A percentile compares a stretch with the other conserved stretches of the same genome.
Conservation (phyloP, 176 grass and related monocot species). For the Oryza rufipogon region DNA sequence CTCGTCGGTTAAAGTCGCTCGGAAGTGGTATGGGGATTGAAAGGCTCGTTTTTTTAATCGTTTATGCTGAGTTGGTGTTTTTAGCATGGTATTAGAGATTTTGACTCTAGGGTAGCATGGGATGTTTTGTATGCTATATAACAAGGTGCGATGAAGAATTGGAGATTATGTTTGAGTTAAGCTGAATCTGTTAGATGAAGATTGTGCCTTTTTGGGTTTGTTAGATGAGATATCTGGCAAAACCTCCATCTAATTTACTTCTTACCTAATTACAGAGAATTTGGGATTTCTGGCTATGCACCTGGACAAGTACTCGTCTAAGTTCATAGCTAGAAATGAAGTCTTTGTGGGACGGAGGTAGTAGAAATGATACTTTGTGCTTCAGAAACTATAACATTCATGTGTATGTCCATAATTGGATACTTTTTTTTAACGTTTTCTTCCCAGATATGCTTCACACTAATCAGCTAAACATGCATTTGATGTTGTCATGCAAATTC, state of each 20-base stretch:
- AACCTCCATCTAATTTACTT: neutral
- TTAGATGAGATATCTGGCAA: neutral
- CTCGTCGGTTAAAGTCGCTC: conserved; percentile 32
- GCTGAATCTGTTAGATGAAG: neutral
- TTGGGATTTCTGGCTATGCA: neutral
- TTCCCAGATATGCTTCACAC: neutral
- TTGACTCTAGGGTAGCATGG: neutral
- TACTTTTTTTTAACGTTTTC: neutral
- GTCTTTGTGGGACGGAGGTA: too few species aligned
- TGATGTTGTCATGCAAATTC: neutral
- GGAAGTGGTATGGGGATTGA: conserved; percentile 49
- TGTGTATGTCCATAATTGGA: neutral
- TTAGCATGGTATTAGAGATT: neutral
- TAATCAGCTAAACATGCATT: neutral
- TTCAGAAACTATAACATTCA: neutral
- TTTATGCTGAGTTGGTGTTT: neutral
- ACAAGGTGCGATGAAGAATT: neutral
- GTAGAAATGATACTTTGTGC: neutral
- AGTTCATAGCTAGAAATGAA: too few species aligned
- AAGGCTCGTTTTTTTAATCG: neutral
- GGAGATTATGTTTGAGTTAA: neutral
- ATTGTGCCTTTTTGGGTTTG: neutral
- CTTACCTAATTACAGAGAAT: neutral
- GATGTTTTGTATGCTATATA: neutral
- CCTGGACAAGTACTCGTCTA: too few species aligned